A percentile compares a stretch with the other conserved stretches of the same genome.
These are phyloP conservation scores for Ascochyta lentis DNA, from an alignment of 2,329 filamentous ascomycete species.

Conservation along the genomic window DNA sequence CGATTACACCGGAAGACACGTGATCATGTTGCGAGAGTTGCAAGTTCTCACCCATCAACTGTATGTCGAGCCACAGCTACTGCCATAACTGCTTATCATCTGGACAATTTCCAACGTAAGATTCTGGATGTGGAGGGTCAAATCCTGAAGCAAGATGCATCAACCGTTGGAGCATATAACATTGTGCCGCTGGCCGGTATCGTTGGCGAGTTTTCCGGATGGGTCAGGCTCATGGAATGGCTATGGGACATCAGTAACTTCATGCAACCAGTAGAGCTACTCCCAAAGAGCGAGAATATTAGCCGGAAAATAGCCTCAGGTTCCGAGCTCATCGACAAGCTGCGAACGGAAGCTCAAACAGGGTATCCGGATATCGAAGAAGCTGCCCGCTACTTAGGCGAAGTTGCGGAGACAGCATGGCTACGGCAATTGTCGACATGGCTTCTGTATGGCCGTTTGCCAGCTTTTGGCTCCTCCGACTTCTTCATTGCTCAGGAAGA, in stretches of 20 bases:
- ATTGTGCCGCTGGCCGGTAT: slow-evolving; percentile 90
- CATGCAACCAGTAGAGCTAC: slow-evolving; percentile 59
- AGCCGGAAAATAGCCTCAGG: slow-evolving; percentile 62
- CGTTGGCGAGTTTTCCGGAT: slow-evolving; percentile 83
- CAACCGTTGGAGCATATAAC: slow-evolving; percentile 86
- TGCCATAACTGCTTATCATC: slow-evolving; percentile 74
- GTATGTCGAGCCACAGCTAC: slow-evolving; percentile 89
- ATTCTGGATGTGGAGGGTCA: slow-evolving; percentile 83
- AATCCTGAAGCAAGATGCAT: slow-evolving; percentile 78
- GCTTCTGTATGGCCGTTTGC: slow-evolving; percentile 86
- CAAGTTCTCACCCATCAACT: slow-evolving; percentile 74
- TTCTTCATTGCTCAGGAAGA: slow-evolving; percentile 73
- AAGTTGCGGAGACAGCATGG: slow-evolving; percentile 86
- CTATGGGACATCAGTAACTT: slow-evolving; percentile 76
- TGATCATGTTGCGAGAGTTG: slow-evolving; percentile 69
- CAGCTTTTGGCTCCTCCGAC: slow-evolving; percentile 77
- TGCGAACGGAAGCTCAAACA: slow-evolving; percentile 80
- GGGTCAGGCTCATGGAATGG: slow-evolving; percentile 86
- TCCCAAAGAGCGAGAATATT: slow-evolving; percentile 19
- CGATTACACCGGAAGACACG: slow-evolving; percentile 77
- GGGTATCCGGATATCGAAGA: slow-evolving; percentile 87
- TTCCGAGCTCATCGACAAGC: slow-evolving; percentile 75
- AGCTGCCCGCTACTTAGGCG: slow-evolving; percentile 74
- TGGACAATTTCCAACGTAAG: slow-evolving; percentile 81
- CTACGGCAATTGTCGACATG: slow-evolving; percentile 87